These are phyloP conservation scores for Gymnopilus junonius DNA, from an alignment of 768 basidiomycete genomes.

Conservation along the genomic window DNA sequence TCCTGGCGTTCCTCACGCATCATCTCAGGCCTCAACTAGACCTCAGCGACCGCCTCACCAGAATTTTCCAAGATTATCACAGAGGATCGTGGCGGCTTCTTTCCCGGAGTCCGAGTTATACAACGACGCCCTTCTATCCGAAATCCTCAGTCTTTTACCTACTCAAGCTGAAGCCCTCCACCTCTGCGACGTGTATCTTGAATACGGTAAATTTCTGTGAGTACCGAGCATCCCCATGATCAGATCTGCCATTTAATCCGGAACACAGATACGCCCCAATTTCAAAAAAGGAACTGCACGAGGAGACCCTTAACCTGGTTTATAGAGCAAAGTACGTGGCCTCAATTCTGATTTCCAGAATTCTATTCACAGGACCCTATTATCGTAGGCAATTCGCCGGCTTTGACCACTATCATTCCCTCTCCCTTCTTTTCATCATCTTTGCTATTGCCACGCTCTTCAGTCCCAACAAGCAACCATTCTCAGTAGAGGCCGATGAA, in stretches of 20 bases:
- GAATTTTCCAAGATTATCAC: constrained; percentile 10
- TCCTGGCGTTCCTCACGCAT: background rate
- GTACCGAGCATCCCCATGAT: constrained; percentile 22
- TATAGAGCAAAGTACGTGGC: constrained; percentile 55
- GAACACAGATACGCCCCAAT: constrained; percentile 55
- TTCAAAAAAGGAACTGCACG: constrained; percentile 56
- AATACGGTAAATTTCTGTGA: constrained; percentile 63
- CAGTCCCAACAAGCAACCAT: constrained; percentile 51
- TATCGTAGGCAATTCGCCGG: constrained; percentile 3
- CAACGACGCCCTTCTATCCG: constrained; percentile 13
- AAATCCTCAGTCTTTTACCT: constrained; percentile 50
- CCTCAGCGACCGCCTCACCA: background rate
- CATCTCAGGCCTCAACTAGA: constrained; percentile 8
- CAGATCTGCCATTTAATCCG: background rate
- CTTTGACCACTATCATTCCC: constrained; percentile 43
- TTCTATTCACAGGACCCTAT: background rate
- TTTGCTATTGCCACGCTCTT: constrained; percentile 72
- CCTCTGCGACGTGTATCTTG: constrained; percentile 68
- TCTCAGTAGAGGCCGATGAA: constrained; percentile 58
- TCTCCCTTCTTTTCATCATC: constrained; percentile 67
- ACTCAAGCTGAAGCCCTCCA: constrained; percentile 60
- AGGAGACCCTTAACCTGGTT: constrained; percentile 55
- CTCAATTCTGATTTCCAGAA: background rate
- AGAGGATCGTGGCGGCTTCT: constrained; percentile 8
- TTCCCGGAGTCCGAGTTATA: constrained; percentile 11